A percentile compares a stretch with the other conserved stretches of the same genome.
phyloP scores from a whole-genome alignment of 1,284 basidiomycete genomes.

The Puccinia triticina region DNA sequence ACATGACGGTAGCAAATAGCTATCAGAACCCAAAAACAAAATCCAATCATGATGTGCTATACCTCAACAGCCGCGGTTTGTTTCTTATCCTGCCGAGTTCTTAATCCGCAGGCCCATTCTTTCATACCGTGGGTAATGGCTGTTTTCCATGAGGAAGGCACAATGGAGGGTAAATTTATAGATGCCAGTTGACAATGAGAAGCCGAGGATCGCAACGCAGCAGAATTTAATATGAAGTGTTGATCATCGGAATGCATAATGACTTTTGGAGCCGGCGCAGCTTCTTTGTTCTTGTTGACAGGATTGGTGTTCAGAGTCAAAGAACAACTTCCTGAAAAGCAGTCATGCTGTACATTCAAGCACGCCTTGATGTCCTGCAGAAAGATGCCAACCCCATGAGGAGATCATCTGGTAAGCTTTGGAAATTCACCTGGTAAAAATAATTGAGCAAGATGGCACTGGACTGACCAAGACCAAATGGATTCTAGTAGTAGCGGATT shows the following conservation, averaged over 20 bases:
- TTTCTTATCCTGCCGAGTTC: no score
- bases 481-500: not conserved
- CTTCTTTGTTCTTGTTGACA: not conserved
- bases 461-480: not conserved
- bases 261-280: not conserved
- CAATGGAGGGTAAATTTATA: not conserved
- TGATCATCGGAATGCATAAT: not conserved
- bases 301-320: not conserved
- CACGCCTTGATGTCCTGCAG: not conserved
- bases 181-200: not conserved
- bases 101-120: no score
- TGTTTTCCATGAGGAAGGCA: not conserved
- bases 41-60: no score
- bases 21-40: no score
- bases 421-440: no score
- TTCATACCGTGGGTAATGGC: not conserved
- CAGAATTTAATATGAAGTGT: not conserved
- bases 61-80: no score
- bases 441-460: not conserved
- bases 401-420: no score
- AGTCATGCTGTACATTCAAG: slow-evolving; percentile 8
- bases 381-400: no score
- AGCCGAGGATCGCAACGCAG: not conserved
- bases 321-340: not conserved
- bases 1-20: no score